phyloP scores from a whole-genome alignment of 805 yeast species.

The Teunomyces gatunensis region DNA sequence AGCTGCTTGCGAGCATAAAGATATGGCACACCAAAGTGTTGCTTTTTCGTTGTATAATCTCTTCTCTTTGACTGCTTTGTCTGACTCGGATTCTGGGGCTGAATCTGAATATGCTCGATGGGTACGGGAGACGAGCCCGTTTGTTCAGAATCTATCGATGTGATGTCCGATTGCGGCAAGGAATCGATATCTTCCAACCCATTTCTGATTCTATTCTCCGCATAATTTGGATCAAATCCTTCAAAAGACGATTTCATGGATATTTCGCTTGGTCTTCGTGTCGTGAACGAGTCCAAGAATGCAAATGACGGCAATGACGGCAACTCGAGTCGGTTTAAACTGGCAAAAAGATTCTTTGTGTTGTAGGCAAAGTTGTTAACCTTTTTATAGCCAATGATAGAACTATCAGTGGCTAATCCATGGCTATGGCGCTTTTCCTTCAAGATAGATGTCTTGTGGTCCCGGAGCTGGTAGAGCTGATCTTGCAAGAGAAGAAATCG shows the following conservation, averaged over 20 bases:
- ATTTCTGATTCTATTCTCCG: slow-evolving; percentile 39
- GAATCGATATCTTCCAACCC: slow-evolving; percentile 16
- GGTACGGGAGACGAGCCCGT: background rate
- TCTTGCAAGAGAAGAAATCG: slow-evolving; percentile 62
- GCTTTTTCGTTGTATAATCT: slow-evolving; percentile 46
- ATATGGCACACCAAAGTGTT: slow-evolving; percentile 51
- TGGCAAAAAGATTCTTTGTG: slow-evolving; percentile 21
- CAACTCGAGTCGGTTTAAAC: slow-evolving; percentile 31
- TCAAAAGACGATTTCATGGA: slow-evolving; percentile 1
- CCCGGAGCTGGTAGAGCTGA: slow-evolving; percentile 63
- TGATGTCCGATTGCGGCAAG: slow-evolving; percentile 1
- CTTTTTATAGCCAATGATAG: slow-evolving; percentile 15
- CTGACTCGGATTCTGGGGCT: slow-evolving; percentile 18
- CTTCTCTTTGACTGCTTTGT: slow-evolving; percentile 28
- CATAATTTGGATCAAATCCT: slow-evolving; percentile 27
- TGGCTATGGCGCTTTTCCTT: slow-evolving; percentile 9
- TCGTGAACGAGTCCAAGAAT: slow-evolving; percentile 18
- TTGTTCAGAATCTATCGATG: slow-evolving; percentile 14
- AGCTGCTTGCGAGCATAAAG: slow-evolving; percentile 64
- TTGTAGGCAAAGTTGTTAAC: slow-evolving; percentile 30
- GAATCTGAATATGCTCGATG: background rate
- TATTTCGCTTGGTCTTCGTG: background rate
- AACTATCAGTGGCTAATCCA: slow-evolving; percentile 2
- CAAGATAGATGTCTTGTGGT: slow-evolving; percentile 38
- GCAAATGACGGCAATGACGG: slow-evolving; percentile 41